These are phyloP conservation scores for Vicia villosa DNA, from an alignment of 306 rosid genomes.

Conservation along the genomic window DNA sequence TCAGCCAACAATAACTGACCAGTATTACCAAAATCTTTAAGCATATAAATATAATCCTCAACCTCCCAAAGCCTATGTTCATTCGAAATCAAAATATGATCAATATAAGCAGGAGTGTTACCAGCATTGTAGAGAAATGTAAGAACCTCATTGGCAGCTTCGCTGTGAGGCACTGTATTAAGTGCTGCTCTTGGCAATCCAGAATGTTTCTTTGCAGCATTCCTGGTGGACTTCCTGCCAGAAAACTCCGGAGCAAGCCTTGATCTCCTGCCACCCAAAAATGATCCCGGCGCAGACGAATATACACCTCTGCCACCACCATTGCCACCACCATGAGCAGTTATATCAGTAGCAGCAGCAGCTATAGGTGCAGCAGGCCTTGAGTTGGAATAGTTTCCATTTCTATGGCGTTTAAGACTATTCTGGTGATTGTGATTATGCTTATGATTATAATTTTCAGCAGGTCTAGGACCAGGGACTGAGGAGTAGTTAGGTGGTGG, in stretches of 20 bases:
- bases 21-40: conserved; percentile 70
- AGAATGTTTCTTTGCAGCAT: conserved; percentile 71
- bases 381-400: background rate
- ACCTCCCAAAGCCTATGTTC: conserved; percentile 59
- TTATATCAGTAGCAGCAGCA: too few relatives aligned
- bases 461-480: conserved; percentile 61
- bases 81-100: conserved; percentile 55
- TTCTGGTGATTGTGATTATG: conserved; percentile 42
- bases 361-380: conserved; percentile 45
- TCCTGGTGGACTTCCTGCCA: conserved; percentile 79
- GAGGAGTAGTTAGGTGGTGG: conserved; percentile 34
- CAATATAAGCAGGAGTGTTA: conserved; percentile 50
- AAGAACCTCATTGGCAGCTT: conserved; percentile 76
- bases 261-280: conserved; percentile 47
- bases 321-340: background rate
- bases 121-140: conserved; percentile 49
- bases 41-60: conserved; percentile 71
- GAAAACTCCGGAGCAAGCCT: conserved; percentile 69
- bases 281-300: conserved; percentile 51
- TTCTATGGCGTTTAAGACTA: background rate
- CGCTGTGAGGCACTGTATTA: conserved; percentile 53
- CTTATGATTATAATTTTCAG: conserved; percentile 43
- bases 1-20: conserved; percentile 61
- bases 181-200: conserved; percentile 61
- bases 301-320: conserved; percentile 3